Evolutionary conservation across 805 yeast genomes (phyloP), one percentile per base, ranked within the genome.

Genomic region (Brettanomyces bruxellensis): DNA sequence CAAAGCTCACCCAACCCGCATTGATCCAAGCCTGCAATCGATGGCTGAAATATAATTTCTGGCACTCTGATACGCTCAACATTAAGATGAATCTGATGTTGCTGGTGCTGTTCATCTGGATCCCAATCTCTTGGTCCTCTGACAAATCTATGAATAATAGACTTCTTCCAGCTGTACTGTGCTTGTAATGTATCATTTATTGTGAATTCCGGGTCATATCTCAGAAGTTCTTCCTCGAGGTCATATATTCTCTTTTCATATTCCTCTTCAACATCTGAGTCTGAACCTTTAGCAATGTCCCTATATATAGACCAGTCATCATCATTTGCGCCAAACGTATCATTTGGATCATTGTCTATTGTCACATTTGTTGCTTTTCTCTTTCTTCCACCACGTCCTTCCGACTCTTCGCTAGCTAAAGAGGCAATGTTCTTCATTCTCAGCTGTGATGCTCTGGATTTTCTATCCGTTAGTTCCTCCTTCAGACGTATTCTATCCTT

Each of bases 281-380:
- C 86, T 25, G 81, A 83, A 14, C 73, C 82, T 51, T 76, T 78
- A 18, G 87, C 78, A 47, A 89, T 84, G 58, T 87, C 93, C 55
- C 93, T 76, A 61, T 91, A 91, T 14, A 88, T 81, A 23, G 84
- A 79, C 97, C 97, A 91, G 64, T 93, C 99, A 47, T 86, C 95
- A 60, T 91, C 98, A 57, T 88, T 81, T 2, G 96, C 90, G 47
- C 97, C 98, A 65, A 91, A 90, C 0, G 90, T 86, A 64, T 91
- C 98, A 56, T 81, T 87, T 13, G 95, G 95, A 61, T 88, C 97
- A 54, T 86, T 87, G 57, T 87, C 96, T 34, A 86, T 83, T 1
- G 89, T 79, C 0, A 81, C 78, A 53, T 75, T 78, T 5, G 71
- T 75, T 48, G 73, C 67, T 56, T 83, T 71, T 36, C 72, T 74